Base-by-base conservation (phyloP, 2,329 filamentous ascomycete genomes). In the Neurospora sp. region DNA sequence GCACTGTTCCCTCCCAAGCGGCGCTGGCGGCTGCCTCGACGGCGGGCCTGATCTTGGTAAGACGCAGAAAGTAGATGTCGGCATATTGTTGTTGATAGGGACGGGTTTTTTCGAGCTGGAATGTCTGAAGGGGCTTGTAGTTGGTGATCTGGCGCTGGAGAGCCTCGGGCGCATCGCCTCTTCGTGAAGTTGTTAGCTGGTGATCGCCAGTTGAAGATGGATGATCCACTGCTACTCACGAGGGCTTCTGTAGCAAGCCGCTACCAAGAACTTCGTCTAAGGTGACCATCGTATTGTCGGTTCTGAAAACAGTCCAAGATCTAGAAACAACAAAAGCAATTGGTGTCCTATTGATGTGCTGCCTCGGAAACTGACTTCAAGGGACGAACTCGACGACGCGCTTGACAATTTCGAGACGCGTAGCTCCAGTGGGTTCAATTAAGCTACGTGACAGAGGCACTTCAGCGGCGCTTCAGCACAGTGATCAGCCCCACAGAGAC, bases 21-120 rank as follows among this genome's bases (percentile, higher is more conserved):
- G 90, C 88, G 17, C 82, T 81, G 0, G 94, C 95, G 67, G 92
- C 85, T 72, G 87, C 81, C 75, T 97, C 92, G 0, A 97, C 91
- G 0, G 88, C 86, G 10, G 93, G 92, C 81, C 95, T 97, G 79
- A 99, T 88, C 80, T 92, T 91, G 43, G 92, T 89, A 33, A 99
- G 86, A 12, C 96, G 91, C 75, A 97, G 80, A 78, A 97, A 99
- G 85, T 99, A 99, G 88, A 98, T 95, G 80, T 99, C 96, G 72
- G 91, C 92, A 86, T 92, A 99, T 81, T 99, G 96, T 79, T 98
- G 96, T 79, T 94, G 86, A 79, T 98, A 99, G 69, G 93, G 91
- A 72, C 86, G 86, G 71, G 86, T 83, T 76, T 86, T 90, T 33
- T 91, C 86, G 10, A 98, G 87, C 67, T 83, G 83, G 80, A 93